Evolutionary conservation across 1,284 basidiomycete species (phyloP).

Genomic region (Tilletia indica): DNA sequence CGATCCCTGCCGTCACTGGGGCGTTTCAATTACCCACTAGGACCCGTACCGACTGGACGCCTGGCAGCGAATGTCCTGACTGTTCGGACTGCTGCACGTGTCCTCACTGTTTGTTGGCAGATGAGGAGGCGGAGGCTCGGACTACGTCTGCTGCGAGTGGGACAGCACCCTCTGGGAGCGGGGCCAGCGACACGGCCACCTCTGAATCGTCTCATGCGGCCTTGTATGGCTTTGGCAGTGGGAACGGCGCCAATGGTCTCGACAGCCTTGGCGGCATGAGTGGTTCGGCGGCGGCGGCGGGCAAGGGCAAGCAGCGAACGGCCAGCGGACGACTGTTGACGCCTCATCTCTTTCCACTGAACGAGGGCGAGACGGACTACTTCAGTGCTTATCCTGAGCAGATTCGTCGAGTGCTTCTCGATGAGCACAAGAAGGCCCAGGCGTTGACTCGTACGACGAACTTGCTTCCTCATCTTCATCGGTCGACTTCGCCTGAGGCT

Average conservation of each 20-base stretch:
- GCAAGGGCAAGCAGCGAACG: conserved; percentile 34
- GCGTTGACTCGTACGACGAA: not conserved
- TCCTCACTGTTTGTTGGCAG: not conserved
- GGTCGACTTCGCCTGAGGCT: not conserved
- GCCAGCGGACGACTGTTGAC: conserved; percentile 45
- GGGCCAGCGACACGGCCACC: conserved; percentile 29
- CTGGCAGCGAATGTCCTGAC: conserved; percentile 2
- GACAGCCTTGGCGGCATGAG: not conserved
- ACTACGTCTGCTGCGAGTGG: conserved; percentile 22
- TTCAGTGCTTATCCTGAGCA: conserved; percentile 9
- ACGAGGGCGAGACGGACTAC: conserved; percentile 18
- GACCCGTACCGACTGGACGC: no score
- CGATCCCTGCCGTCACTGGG: no score
- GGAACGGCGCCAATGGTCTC: not conserved
- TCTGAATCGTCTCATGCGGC: conserved; percentile 14
- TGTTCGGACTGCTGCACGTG: not conserved
- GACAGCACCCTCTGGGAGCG: conserved; percentile 45
- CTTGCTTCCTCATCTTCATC: not conserved
- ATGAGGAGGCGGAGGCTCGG: conserved; percentile 17
- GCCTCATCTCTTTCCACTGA: conserved; percentile 35
- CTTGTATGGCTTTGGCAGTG: not conserved
- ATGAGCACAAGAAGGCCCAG: not conserved
- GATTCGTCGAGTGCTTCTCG: not conserved
- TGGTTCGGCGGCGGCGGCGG: not conserved
- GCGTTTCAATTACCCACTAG: no score